Evolutionary conservation across 2,329 filamentous ascomycete genomes (phyloP).

Genomic region (Calonectria hongkongensis): DNA sequence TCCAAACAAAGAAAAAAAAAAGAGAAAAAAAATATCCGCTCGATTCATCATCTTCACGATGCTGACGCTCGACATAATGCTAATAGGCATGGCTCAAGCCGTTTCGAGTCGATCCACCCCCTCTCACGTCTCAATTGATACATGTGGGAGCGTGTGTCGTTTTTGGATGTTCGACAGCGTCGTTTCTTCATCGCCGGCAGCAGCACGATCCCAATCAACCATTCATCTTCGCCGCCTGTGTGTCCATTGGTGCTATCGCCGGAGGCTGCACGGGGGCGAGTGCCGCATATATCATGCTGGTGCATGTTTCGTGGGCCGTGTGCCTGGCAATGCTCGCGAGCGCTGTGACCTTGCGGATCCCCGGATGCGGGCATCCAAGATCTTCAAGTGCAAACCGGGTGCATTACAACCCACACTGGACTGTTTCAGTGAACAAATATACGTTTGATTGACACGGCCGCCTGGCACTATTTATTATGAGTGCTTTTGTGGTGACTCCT

Average conservation of each 20-base stretch:
- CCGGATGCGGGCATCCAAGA: constrained; percentile 33
- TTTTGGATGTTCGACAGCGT: constrained; percentile 52
- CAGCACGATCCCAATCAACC: constrained; percentile 44
- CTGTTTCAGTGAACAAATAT: background rate
- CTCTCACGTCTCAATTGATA: constrained; percentile 47
- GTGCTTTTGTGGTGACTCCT: background rate
- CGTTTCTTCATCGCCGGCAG: constrained; percentile 50
- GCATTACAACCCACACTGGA: background rate
- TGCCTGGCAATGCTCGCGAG: constrained; percentile 52
- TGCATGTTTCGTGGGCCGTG: constrained; percentile 53
- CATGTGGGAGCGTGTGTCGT: constrained; percentile 49
- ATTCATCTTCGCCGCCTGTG: constrained; percentile 46
- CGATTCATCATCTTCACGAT: constrained; percentile 22
- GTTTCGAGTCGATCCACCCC: constrained; percentile 38
- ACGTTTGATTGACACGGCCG: constrained; percentile 5
- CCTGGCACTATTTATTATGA: background rate
- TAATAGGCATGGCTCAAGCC: constrained; percentile 44
- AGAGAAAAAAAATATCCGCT: background rate
- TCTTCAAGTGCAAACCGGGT: background rate
- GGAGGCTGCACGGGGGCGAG: constrained; percentile 48
- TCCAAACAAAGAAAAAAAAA: background rate
- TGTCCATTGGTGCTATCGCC: constrained; percentile 43
- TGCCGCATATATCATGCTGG: constrained; percentile 49
- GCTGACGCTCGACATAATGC: constrained; percentile 44
- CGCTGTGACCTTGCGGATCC: constrained; percentile 39